Base-by-base conservation (phyloP, 345 rosid species). In the Kandelia obovata region DNA sequence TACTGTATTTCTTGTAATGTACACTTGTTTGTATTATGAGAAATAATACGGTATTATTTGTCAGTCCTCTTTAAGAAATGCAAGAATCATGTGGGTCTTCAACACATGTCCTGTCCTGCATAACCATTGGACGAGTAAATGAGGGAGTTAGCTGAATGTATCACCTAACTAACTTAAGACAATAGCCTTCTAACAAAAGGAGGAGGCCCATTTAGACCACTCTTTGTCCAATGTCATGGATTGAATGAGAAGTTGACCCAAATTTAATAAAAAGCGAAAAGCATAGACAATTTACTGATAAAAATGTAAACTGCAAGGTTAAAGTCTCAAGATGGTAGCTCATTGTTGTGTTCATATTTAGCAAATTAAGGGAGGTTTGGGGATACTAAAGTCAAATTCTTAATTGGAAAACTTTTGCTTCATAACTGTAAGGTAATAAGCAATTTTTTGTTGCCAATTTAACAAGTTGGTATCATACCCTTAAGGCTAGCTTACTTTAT, bases 401-500 rank as follows among this genome's bases (percentile, higher is more conserved):
- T 56, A 39, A 39, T 39, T 9, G 16, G 47, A 9, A 39, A 39
- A 39, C 1, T 43, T 70, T 73, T 60, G 30, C 78, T 62, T 75
- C 61, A 82, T 80, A 67, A 78, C 78, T 67, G 67, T 76, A 78
- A 62, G 74, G 28, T 34, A 64, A 57, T 31, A 64, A 72, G 74
- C 63, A 78, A 21, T 71, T 66, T 69, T 79, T 71, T 53, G 75
- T 61, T 76, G 77, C 68, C 32, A 77, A 79, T 76, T 39, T 71
- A 75, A 63, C 58, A 58, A 71, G 69, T 59, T 69, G 77, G 80
- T 51, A 69, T 78, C 59, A 21, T 43, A 58, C 15, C 79, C 72
- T 81, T 81, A 78, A 83, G 78, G 79, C 75, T 61, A 80, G 71
- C 64, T 79, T 76, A 53, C 66, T 67, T 65, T 70, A 64, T 70